A percentile compares a stretch with the other conserved stretches of the same genome.
Conservation (phyloP, 208 protist genomes). For the Leishmania martiniquensis region DNA sequence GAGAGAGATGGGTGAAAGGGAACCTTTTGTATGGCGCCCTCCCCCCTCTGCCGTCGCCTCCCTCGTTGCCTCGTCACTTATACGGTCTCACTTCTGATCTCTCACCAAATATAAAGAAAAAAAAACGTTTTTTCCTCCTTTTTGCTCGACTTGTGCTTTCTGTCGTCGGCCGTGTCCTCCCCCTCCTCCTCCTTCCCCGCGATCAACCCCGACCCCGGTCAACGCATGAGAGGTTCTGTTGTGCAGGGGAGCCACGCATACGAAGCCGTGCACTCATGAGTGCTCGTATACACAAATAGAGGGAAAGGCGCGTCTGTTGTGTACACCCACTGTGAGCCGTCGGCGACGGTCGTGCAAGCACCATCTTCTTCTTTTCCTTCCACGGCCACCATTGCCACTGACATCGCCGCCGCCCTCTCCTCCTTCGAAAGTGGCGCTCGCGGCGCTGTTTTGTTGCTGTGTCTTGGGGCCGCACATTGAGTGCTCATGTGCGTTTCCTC, state of each 20-base stretch:
- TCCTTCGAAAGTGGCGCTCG: background rate
- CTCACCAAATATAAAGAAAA: background rate
- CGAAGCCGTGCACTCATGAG: background rate
- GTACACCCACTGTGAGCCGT: background rate
- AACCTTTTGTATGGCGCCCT: background rate
- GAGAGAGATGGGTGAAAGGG: background rate
- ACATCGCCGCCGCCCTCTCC: too few relatives aligned
- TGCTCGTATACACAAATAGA: background rate
- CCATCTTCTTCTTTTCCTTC: background rate
- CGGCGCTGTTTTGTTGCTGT: background rate
- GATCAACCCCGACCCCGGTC: too few relatives aligned
- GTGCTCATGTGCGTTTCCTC: background rate
- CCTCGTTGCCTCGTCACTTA: background rate
- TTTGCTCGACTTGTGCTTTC: background rate
- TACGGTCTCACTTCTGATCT: background rate
- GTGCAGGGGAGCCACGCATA: background rate
- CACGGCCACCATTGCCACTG: too few relatives aligned
- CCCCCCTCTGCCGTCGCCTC: background rate
- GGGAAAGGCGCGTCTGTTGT: background rate
- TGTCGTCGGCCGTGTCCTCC: background rate
- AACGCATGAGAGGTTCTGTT: too few relatives aligned
- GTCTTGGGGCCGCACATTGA: background rate
- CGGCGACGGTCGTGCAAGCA: background rate
- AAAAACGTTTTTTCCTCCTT: constrained; percentile 14
- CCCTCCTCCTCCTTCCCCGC: background rate